phyloP scores from a whole-genome alignment of 1,139 yeast genomes.

The Taphrina communis region DNA sequence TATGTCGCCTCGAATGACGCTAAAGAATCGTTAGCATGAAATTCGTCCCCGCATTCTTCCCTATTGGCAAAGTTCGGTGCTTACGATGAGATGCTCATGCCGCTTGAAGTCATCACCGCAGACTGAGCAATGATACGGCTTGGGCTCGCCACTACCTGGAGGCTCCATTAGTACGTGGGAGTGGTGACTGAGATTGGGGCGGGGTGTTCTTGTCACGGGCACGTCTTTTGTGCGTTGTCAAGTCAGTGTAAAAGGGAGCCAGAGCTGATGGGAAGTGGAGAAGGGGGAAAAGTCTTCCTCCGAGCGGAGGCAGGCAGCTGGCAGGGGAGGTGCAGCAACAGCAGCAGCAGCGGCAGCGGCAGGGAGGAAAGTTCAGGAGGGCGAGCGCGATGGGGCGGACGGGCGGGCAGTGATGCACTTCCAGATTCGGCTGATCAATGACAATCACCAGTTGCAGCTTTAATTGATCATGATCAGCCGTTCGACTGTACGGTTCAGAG shows the following conservation, averaged over 20 bases:
- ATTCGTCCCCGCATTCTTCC: slow-evolving; percentile 11
- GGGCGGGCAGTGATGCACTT: no score
- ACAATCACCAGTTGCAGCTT: no score
- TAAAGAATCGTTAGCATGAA: slow-evolving; percentile 2
- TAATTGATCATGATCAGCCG: no score
- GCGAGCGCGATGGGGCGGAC: no score
- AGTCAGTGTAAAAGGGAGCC: not conserved
- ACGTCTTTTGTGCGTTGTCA: slow-evolving; percentile 14
- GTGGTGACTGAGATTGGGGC: no score
- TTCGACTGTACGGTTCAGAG: no score
- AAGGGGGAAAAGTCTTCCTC: slow-evolving; percentile 9
- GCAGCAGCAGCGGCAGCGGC: no score
- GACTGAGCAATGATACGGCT: slow-evolving; percentile 35
- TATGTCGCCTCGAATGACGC: slow-evolving; percentile 37
- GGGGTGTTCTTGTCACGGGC: not conserved
- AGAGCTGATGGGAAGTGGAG: slow-evolving; percentile 7
- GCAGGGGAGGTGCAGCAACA: no score
- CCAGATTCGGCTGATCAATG: no score
- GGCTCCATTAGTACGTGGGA: slow-evolving; percentile 14
- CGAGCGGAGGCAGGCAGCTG: not conserved
- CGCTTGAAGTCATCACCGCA: slow-evolving; percentile 38
- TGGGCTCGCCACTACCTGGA: slow-evolving; percentile 23
- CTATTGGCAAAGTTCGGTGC: not conserved
- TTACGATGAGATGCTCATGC: slow-evolving; percentile 38
- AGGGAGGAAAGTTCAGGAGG: no score